Evolutionary conservation across 352 stramenopile genomes (phyloP), one percentile per base, ranked within the genome.

Genomic region (Phytophthora cactorum): DNA sequence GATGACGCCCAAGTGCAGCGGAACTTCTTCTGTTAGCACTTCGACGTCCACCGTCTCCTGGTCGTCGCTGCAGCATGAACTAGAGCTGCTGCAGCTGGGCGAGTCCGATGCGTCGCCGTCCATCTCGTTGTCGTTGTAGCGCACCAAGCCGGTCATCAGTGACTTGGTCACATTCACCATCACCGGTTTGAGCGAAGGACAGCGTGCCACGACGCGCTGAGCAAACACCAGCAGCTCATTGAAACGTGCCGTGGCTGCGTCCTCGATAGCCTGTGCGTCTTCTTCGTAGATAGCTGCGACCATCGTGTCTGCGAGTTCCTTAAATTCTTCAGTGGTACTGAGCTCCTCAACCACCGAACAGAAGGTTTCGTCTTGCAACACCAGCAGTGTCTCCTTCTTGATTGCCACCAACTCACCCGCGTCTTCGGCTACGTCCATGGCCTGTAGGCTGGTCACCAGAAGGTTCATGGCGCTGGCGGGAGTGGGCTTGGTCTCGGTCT

Each of bases 301-400:
- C 14, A 89, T 54, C 4, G 55, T 69, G 3, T 76, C 49, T 2
- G 76, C 53, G 6, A 88, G 45, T 3, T 79, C 66, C 39, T 77
- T 72, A 29, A 81, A 91, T 66, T 76, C 57, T 12, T 84, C 68
- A 4, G 36, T 63, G 0, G 66, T 57, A 44, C 72, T 78, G 22
- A 86, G 17, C 31, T 76, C 62, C 10, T 81, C 66, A 22, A 88
- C 55, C 1, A 25, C 59, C 1, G 38, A 89, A 77, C 44, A 70
- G n/a, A n/a, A n/a, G n/a, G n/a, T 52, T 5, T 72, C 69, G 29
- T 80, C 66, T 25, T 67, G 17, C 29, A 88, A 53, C 28, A 89
- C 52, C 15, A 89, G 56, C 51, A 89, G 50, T 34, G n/a, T n/a
- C n/a, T 89, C 72, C 22, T 63, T 66, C 66, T 86, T 88, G 46